Evolutionary conservation across 129 eudicot genomes (phyloP).

Genomic region (Apium graveolens): DNA sequence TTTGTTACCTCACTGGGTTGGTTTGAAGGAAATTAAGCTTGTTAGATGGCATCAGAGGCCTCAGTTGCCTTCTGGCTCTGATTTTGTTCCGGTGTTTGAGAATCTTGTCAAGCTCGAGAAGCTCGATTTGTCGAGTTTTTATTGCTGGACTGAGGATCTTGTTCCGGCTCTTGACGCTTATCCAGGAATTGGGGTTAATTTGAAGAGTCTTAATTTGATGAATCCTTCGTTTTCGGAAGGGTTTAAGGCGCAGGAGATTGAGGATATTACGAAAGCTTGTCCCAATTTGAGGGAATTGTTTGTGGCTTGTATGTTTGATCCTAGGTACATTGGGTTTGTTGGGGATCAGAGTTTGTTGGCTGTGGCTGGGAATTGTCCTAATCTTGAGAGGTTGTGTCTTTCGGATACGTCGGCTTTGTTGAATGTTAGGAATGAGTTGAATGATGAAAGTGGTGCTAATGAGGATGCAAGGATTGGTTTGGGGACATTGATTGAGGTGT

Average conservation of each 20-base stretch:
- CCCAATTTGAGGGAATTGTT: slow-evolving; percentile 48
- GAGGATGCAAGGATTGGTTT: slow-evolving; percentile 56
- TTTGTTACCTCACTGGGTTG: slow-evolving; percentile 44
- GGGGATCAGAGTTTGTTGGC: slow-evolving; percentile 49
- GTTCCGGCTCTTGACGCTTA: slow-evolving; percentile 33
- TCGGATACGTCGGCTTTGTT: slow-evolving; percentile 53
- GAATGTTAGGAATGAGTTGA: slow-evolving; percentile 30
- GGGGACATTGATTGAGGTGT: slow-evolving; percentile 47
- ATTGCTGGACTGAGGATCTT: slow-evolving; percentile 89
- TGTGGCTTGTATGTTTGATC: slow-evolving; percentile 71
- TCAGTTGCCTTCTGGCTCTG: slow-evolving; percentile 38
- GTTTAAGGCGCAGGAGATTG: slow-evolving; percentile 55
- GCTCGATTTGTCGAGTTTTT: slow-evolving; percentile 57
- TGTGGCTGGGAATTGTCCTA: slow-evolving; percentile 48
- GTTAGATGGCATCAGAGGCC: slow-evolving; percentile 96
- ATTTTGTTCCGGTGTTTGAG: slow-evolving; percentile 37
- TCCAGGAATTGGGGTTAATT: slow-evolving; percentile 21
- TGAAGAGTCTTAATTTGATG: slow-evolving; percentile 42
- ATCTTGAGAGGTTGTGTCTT: slow-evolving; percentile 43
- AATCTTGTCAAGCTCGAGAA: slow-evolving; percentile 5
- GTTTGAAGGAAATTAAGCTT: slow-evolving; percentile 38
- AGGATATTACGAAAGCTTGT: slow-evolving; percentile 41
- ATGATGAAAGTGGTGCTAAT: slow-evolving; percentile 22
- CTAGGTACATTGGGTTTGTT: slow-evolving; percentile 62
- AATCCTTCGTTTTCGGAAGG: slow-evolving; percentile 80